Evolutionary conservation across 768 basidiomycete genomes (phyloP).

Genomic region (Psilocybe cubensis): DNA sequence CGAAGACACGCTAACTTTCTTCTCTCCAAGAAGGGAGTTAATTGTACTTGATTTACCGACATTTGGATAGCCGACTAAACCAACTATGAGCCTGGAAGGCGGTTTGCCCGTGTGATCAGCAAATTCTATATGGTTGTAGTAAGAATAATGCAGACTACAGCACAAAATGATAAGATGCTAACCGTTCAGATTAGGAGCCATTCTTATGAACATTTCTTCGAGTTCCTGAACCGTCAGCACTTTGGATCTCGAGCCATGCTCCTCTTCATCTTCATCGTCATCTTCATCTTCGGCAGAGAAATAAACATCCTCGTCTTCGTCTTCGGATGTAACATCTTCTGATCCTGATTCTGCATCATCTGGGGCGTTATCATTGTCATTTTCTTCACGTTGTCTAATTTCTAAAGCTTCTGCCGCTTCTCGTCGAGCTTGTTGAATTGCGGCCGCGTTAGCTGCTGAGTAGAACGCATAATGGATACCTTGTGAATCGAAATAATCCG

Average conservation of each 20-base stretch:
- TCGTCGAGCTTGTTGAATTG: slow-evolving; percentile 75
- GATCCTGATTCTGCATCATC: slow-evolving; percentile 9
- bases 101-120: slow-evolving; percentile 55
- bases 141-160: no score
- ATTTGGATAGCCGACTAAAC: slow-evolving; percentile 97
- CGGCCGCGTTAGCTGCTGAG: slow-evolving; percentile 87
- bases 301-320: slow-evolving; percentile 40
- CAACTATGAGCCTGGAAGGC: slow-evolving; percentile 73
- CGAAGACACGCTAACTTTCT: slow-evolving; percentile 97
- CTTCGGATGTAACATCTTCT: slow-evolving; percentile 15
- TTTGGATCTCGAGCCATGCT: slow-evolving; percentile 66
- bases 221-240: slow-evolving; percentile 88
- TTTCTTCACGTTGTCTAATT: slow-evolving; percentile 20
- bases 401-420: slow-evolving; percentile 38
- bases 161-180: slow-evolving; percentile 18
- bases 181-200: slow-evolving; percentile 77
- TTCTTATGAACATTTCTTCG: slow-evolving; percentile 76
- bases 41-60: slow-evolving; percentile 99
- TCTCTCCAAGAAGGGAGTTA: slow-evolving; percentile 93
- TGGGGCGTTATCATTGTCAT: slow-evolving; percentile 23
- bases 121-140: slow-evolving; percentile 51
- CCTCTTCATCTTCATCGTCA: slow-evolving; percentile 50
- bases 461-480: slow-evolving; percentile 87
- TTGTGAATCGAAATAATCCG: slow-evolving; percentile 84
- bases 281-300: slow-evolving; percentile 59